Evolutionary conservation across 306 rosid genomes (phyloP), one percentile per base, ranked within the genome.

Genomic region (Gastrolobium bilobum): DNA sequence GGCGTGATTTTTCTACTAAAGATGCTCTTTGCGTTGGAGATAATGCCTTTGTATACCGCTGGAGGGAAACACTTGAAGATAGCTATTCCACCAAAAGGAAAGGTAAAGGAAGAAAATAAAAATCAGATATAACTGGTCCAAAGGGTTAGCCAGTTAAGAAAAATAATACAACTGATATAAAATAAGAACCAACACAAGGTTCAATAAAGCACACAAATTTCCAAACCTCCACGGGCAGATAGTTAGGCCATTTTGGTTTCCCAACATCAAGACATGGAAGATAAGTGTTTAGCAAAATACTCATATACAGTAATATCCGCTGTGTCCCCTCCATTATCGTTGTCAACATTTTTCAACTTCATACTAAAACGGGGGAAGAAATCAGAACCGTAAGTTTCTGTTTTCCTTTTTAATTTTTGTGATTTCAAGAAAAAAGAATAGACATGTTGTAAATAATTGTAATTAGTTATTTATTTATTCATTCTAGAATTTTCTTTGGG

Each of bases 241-340:
- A 91, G 81, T 44, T 79, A 37, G 99, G 97, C 35, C 86, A 85
- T 29, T 91, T 91, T 37, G 95, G 91, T 79, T 86, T 91, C 71
- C 99, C 99, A 56, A 94, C 99, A 85, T 92, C 90, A 74, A 94
- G 88, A 78, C 99, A 94, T 30, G 97, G 99, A 80, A 94, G 78
- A 81, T 86, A 82, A 33, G 54, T 88, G 87, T 84, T 84, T 76
- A 39, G 79, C 80, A 65, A 92, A 95, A 81, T 95, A 95, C 26
- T 92, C 92, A 73, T 80, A 88, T n/a, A 95, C 98, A 64, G 98
- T 89, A 69, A 95, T 76, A 5, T 92, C 92, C 33, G 77, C 73
- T 6, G 88, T 88, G 84, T 92, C 81, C 56, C 73, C 90, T 44
- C 44, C 90, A 75, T 68, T 86, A 48, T 65, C 38, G 72, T 26